Base-by-base conservation (phyloP, 2,329 filamentous ascomycete species). In the Colletotrichum caudatum region DNA sequence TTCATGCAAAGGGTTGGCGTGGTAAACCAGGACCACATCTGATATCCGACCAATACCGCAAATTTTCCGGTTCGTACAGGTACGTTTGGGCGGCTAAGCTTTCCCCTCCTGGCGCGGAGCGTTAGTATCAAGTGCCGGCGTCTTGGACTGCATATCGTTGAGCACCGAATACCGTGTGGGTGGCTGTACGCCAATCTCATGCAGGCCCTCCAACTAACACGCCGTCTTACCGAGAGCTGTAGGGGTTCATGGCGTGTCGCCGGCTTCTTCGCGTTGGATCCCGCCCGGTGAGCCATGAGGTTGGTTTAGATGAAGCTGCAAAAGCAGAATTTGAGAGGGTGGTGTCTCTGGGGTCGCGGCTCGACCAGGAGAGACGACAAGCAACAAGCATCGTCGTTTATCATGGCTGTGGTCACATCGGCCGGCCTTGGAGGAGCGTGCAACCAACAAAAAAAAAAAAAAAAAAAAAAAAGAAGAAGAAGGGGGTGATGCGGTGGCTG, bases 11-110 rank as follows among this genome's bases (percentile, higher is more conserved):
- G 48, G 14, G 29, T 41, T 41, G 51, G 39, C 41, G 29, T 48
- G 35, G 53, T 37, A 5, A 16, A 33, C 68, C 58, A 35, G 57
- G 51, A 44, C 57, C 18, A 62, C 37, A 37, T 46, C 46, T 67
- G 44, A 46, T 20, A 51, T 46, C 53, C 29, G 53, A n/a, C 53
- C 35, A 64, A 63, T 50, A 54, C 44, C 59, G 59, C 20, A 71
- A 64, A 71, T 69, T 71, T 65, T 64, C 69, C 69, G 69, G 54
- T 41, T 29, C 61, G 26, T 44, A 53, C 29, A 29, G 29, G 29
- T 29, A 29, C 46, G 16, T 23, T 37, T 51, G 50, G 41, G 44
- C 44, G 58, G 41, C 64, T 8, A 33, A 51, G 58, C 20, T 37
- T 39, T 68, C 53, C 67, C 63, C 50, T 66, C 54, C 39, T 33